These are phyloP conservation scores for Chlorella sp. DNA, from an alignment of 139 green algal species.

Conservation along the genomic window DNA sequence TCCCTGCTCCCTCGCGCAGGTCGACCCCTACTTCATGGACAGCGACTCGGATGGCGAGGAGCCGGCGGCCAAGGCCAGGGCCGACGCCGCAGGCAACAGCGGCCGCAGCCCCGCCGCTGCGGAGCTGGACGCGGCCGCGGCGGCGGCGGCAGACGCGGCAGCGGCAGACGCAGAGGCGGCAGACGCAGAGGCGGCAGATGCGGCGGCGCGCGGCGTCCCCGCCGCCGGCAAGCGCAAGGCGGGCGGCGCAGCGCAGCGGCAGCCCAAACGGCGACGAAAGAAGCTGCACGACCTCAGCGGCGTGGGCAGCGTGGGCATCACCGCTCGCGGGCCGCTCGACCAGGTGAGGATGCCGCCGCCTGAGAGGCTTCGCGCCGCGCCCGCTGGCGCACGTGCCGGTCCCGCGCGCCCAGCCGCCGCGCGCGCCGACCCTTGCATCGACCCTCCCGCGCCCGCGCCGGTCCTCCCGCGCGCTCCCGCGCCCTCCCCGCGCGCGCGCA, in stretches of 20 bases:
- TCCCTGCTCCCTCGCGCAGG: conserved; percentile 31
- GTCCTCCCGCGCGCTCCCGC: no score
- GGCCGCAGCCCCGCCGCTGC: background rate
- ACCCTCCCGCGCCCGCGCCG: no score
- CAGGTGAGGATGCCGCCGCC: conserved; percentile 5
- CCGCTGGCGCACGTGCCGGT: no score
- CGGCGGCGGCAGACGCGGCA: background rate
- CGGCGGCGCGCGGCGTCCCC: background rate
- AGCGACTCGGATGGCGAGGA: conserved; percentile 56
- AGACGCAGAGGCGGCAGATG: background rate
- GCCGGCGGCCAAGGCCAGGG: background rate
- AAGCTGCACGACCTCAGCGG: conserved; percentile 74
- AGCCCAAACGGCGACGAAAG: conserved; percentile 62
- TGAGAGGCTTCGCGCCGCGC: background rate
- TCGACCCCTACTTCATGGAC: conserved; percentile 77
- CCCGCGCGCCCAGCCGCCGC: no score
- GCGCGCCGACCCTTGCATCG: no score
- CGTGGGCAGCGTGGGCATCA: conserved; percentile 75
- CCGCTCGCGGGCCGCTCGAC: conserved; percentile 66
- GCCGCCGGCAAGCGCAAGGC: no score
- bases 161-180: conserved; percentile 15
- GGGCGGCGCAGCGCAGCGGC: conserved; percentile 26
- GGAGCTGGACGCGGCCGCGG: background rate
- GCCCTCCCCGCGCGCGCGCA: background rate
- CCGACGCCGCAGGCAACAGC: background rate